Evolutionary conservation across 1,284 basidiomycete species (phyloP), one percentile per base, ranked within the genome.

Genomic region (Trametes sp.): DNA sequence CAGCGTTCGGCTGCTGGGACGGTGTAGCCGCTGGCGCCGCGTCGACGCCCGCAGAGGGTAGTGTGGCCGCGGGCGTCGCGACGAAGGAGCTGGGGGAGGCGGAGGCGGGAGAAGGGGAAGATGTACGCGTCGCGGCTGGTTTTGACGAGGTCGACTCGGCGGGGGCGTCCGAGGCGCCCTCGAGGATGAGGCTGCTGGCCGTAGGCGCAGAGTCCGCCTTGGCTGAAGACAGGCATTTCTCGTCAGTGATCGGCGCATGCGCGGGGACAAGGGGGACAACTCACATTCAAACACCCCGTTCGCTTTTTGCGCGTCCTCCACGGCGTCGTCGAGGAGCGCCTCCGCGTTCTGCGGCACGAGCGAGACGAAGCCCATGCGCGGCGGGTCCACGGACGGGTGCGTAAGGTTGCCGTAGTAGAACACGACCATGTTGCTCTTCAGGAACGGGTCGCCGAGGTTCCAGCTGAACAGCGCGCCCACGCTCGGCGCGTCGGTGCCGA

Each of bases 351-450:
- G 38, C 0, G 87, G 86, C 2, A 92, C 87, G 1, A 86, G 88
- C 11, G 88, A 90, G 44, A 88, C 69, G 61, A 92, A 82, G 10
- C 89, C 90, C 57, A 92, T 84, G n/a, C 84, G 83, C 0, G 90
- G 87, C 1, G 84, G 84, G 71, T 91, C 88, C 54, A 77, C 74
- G 0, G 84, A 86, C 1, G 88, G 89, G 64, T 86, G 79, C 0
- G 83, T 83, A 42, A 90, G 71, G 68, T 90, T 88, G 23, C 89
- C 89, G 66, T 84, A 90, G 73, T 90, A 85, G 72, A 86, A 90
- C 23, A 84, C 73, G 21, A 79, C 76, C 33, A 76, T 64, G 63
- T 76, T 79, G 69, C 76, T 76, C 71, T 79, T 80, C 54, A 81
- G 69, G 68, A 81, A 80, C 46, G 79, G 76, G 62, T 77, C 78